Conservation (phyloP, 768 basidiomycete genomes). For the Chalciporus sphaerocephalus region DNA sequence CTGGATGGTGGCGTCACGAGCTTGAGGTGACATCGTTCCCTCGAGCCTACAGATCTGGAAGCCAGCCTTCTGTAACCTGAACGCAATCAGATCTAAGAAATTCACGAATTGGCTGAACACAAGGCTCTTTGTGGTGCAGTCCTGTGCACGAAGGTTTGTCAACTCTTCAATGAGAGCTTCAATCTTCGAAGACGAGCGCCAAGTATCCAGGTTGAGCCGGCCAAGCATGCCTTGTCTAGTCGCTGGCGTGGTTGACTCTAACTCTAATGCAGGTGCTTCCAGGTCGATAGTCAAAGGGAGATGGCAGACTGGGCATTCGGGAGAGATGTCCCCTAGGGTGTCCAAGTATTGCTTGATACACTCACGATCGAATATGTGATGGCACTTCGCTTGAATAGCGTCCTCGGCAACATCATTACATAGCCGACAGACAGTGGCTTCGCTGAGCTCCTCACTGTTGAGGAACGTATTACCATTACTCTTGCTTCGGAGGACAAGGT, state of each 20-base stretch:
- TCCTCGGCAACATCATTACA: conserved; percentile 98
- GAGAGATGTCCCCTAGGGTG: conserved; percentile 61
- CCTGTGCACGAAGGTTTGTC: conserved; percentile 73
- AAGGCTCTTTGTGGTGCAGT: conserved; percentile 91
- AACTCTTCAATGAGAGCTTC: conserved; percentile 95
- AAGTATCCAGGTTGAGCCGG: conserved; percentile 80
- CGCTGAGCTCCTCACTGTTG: conserved; percentile 52
- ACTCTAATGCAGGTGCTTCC: conserved; percentile 88
- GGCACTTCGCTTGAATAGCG: conserved; percentile 89
- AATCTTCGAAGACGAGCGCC: conserved; percentile 96
- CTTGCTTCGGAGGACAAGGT: conserved; percentile 86
- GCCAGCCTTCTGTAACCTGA: conserved; percentile 84
- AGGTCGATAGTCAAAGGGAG: conserved; percentile 89
- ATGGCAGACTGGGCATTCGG: conserved; percentile 93
- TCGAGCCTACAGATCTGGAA: conserved; percentile 94
- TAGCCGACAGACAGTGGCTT: conserved; percentile 87
- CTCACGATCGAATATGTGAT: conserved; percentile 92
- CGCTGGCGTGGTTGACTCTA: conserved; percentile 51
- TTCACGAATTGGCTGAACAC: conserved; percentile 97
- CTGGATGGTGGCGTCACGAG: conserved; percentile 90
- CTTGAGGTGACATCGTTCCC: conserved; percentile 96
- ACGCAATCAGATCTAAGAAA: conserved; percentile 91
- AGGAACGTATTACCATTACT: conserved; percentile 62
- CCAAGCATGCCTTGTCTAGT: conserved; percentile 90
- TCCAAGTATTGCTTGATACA: conserved; percentile 93